Evolutionary conservation across 2,329 filamentous ascomycete genomes (phyloP), one percentile per base, ranked within the genome.

Genomic region (Neonectria ditissima): DNA sequence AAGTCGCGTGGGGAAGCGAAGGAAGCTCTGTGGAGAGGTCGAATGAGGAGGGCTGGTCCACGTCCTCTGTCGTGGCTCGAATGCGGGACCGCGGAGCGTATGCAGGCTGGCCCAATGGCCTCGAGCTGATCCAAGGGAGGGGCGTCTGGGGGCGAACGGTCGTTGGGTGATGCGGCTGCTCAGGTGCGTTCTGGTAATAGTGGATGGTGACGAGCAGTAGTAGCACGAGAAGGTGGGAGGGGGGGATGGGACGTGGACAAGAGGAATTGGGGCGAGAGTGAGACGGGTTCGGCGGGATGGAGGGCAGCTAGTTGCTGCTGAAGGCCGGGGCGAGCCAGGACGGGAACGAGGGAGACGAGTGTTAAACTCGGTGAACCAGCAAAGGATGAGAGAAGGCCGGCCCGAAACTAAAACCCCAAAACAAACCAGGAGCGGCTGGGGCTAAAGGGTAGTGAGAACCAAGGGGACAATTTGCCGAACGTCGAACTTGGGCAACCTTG

Each of bases 61-160:
- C 70, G 67, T 74, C 73, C 72, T 75, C 70, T 78, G 77, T 79
- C 77, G 77, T 79, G 77, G 77, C 77, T 79, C 77, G 77, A 79
- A 75, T 79, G 75, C 75, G 74, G 74, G 72, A 74, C 75, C 72
- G 68, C 68, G 73, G 69, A 77, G 70, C 67, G 71, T 73, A 78
- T 79, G 77, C 76, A 78, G 72, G 75, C 68, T 77, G 70, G 73
- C 76, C 76, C 75, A 77, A 79, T 74, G 66, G 70, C 65, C 67
- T 74, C 62, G 66, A 73, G 68, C 65, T 72, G 71, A 69, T 70
- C 72, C 67, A 74, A 74, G 69, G 66, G 72, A 74, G 69, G 69
- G 69, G 69, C 58, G 60, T 61, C 63, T 70, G 65, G 62, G 61
- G 62, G 69, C 71, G 72, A 74, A 73, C 71, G 51, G 72, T 71